Conservation (phyloP, 2,329 filamentous ascomycete genomes). For the Simplicillium aogashimaense region DNA sequence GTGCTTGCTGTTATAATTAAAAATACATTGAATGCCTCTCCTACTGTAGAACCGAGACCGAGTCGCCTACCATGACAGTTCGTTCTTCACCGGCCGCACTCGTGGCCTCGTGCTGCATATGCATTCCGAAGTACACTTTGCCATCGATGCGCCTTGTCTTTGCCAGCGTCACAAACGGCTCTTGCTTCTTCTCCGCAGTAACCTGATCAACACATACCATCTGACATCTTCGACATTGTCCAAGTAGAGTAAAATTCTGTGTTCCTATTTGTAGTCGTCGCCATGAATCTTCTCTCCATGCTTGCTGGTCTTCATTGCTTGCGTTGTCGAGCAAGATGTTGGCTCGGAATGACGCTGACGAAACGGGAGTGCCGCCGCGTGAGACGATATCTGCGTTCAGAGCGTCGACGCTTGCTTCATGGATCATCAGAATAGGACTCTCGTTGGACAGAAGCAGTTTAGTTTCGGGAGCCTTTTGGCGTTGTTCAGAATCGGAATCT, state of each 20-base stretch:
- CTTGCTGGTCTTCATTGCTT: conserved; percentile 27
- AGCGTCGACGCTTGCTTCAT: conserved; percentile 65
- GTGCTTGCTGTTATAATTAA: not conserved
- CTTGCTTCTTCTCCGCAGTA: conserved; percentile 66
- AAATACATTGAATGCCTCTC: conserved; percentile 7
- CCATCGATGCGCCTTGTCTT: conserved; percentile 78
- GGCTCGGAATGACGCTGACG: conserved; percentile 71
- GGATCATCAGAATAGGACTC: conserved; percentile 82
- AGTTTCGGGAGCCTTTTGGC: conserved; percentile 14
- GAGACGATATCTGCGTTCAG: conserved; percentile 64
- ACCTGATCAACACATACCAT: conserved; percentile 93
- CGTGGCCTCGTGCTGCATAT: conserved; percentile 47
- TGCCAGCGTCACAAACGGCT: conserved; percentile 80
- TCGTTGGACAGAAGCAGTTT: conserved; percentile 83
- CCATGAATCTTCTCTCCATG: conserved; percentile 81
- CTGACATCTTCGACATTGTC: conserved; percentile 79
- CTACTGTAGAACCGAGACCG: conserved; percentile 3
- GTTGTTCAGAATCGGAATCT: conserved; percentile 43
- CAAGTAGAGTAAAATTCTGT: conserved; percentile 61
- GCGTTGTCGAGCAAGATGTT: conserved; percentile 66
- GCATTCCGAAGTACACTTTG: conserved; percentile 82
- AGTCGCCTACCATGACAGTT: no score
- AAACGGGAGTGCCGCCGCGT: conserved; percentile 53
- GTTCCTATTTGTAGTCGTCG: conserved; percentile 53
- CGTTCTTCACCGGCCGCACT: not conserved